Evolutionary conservation across 371 early-diverging fungal species (phyloP), one percentile per base, ranked within the genome.

Genomic region (Mortierella sp.): DNA sequence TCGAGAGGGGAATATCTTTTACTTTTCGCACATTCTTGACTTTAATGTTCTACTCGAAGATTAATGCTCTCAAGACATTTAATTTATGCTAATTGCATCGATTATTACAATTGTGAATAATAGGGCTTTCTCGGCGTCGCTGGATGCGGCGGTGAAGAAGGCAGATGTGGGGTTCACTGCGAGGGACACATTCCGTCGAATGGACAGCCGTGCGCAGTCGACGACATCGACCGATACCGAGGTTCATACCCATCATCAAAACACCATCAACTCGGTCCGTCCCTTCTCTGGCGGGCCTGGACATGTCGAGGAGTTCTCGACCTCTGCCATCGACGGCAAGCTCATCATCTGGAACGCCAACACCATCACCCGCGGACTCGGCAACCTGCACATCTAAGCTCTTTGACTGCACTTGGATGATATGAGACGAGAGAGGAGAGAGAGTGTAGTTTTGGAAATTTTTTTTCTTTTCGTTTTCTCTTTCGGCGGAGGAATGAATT

Each of bases 281-380:
- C 74, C 90, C 13, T 93, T 90, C 80, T 82, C 86, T 45, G 91
- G 92, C 29, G 68, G 87, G 1, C 89, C 90, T n/a, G 89, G 87
- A 22, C 84, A 90, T 70, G 90, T 95, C 39, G 86, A 91, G 31
- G 88, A 93, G 70, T 93, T 95, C 76, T 94, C 95, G 8, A 94
- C 98, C 50, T 92, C 92, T 64, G 96, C 96, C 65, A 91, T 97
- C 14, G 99, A 98, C 85, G 99, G 99, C 39, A 96, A 93, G 83
- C 89, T 98, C 37, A 94, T 95, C 47, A 90, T 96, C 82, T 98
- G 99, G 99, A 74, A 55, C 55, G 47, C 79, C 44, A 41, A 55
- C 50, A 73, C 50, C 47, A 78, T 83, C 37, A 66, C 76, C 66
- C 68, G 52, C 22, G 73, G 74, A 34, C 29, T 83, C 13, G 40